phyloP scores from a whole-genome alignment of 805 yeast genomes.

The Candida glaebosa region DNA sequence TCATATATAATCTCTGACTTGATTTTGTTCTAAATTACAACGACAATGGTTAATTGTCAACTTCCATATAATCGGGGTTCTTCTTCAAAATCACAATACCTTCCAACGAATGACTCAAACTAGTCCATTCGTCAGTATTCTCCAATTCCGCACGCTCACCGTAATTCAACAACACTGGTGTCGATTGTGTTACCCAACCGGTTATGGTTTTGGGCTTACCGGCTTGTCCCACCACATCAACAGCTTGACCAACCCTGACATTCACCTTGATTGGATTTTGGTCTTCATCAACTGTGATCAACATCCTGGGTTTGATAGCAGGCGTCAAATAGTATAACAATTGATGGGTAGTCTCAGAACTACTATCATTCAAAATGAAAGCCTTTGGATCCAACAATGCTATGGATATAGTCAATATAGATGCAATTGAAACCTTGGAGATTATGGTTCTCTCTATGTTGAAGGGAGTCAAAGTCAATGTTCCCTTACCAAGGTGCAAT shows the following conservation, averaged over 20 bases:
- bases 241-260: conserved; percentile 98
- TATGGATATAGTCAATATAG: conserved; percentile 78
- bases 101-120: conserved; percentile 78
- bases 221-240: conserved; percentile 97
- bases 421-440: conserved; percentile 86
- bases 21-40: conserved; percentile 3
- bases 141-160: conserved; percentile 98
- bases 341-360: conserved; percentile 55
- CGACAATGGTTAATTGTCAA: conserved; percentile 32
- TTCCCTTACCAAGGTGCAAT: conserved; percentile 94
- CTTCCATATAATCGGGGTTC: conserved; percentile 78
- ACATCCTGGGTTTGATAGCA: conserved; percentile 88
- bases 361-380: conserved; percentile 67
- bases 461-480: conserved; percentile 84
- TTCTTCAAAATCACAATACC: conserved; percentile 91
- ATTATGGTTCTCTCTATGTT: conserved; percentile 83
- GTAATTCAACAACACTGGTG: conserved; percentile 89
- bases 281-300: conserved; percentile 88
- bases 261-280: conserved; percentile 90
- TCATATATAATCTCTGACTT: too few species aligned
- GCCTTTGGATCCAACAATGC: conserved; percentile 81
- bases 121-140: conserved; percentile 79
- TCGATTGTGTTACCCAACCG: conserved; percentile 98
- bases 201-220: conserved; percentile 99
- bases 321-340: conserved; percentile 82